Conservation (phyloP, 2,329 filamentous ascomycete species). For the Pseudogymnoascus sp. region DNA sequence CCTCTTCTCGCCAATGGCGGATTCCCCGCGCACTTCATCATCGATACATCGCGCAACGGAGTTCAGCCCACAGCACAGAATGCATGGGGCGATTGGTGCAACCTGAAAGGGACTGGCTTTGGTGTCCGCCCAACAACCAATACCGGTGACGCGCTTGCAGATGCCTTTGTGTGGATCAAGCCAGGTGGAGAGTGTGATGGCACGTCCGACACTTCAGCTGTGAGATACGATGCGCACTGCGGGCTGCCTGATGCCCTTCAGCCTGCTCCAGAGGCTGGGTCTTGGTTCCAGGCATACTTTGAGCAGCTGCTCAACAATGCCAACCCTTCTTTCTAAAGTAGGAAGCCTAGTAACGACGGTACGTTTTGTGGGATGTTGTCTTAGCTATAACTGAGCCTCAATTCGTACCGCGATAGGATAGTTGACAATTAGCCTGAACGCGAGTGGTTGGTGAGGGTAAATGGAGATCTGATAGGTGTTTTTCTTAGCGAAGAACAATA, state of each 20-base stretch:
- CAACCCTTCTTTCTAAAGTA: constrained; percentile 43
- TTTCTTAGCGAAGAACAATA: not conserved
- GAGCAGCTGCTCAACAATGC: constrained; percentile 49
- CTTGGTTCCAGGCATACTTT: constrained; percentile 56
- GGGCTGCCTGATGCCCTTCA: constrained; percentile 45
- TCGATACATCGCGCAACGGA: constrained; percentile 53
- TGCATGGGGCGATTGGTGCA: constrained; percentile 62
- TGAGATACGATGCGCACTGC: constrained; percentile 46
- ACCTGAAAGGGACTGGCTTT: constrained; percentile 56
- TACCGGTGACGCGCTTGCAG: constrained; percentile 51
- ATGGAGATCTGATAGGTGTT: not conserved
- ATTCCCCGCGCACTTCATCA: constrained; percentile 49
- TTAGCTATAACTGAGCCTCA: not conserved
- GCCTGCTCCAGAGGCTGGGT: constrained; percentile 62
- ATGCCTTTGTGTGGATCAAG: constrained; percentile 67
- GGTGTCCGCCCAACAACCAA: constrained; percentile 56
- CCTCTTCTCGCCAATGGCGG: constrained; percentile 40
- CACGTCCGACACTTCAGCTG: constrained; percentile 34
- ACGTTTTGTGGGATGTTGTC: not conserved
- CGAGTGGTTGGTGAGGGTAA: not conserved
- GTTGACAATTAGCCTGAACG: not conserved
- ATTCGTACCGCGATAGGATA: not conserved
- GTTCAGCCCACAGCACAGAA: constrained; percentile 50
- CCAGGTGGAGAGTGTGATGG: constrained; percentile 48
- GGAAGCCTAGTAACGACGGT: not conserved